A percentile compares a stretch with the other conserved stretches of the same genome.
Evolutionary conservation across 495 filamentous ascomycete genomes (phyloP).

Genomic region (Aspergillus asperescens): DNA sequence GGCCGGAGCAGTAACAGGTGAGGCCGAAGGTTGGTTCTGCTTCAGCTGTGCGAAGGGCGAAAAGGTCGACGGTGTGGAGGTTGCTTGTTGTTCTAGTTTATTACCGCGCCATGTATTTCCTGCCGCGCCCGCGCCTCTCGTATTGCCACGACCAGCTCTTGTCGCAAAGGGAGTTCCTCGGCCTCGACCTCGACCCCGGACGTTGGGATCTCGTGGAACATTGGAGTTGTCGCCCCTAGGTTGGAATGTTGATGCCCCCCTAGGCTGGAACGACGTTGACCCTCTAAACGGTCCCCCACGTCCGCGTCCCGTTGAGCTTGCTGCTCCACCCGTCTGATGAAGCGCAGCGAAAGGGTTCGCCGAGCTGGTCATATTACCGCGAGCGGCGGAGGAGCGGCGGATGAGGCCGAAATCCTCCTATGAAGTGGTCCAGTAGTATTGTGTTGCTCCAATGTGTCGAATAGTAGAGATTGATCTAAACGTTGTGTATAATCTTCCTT

Average conservation of each 20-base stretch:
- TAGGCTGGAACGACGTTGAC: conserved; percentile 20
- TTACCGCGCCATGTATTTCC: conserved; percentile 14
- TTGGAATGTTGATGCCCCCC: conserved; percentile 19
- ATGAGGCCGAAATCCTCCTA: conserved; percentile 10
- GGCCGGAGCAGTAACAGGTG: conserved; percentile 18
- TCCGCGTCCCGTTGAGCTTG: conserved; percentile 30
- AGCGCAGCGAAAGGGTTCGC: conserved; percentile 32
- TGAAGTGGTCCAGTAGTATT: background rate
- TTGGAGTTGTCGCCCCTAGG: conserved; percentile 17
- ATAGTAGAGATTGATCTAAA: background rate
- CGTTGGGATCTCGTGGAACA: conserved; percentile 16
- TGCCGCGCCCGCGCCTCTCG: conserved; percentile 20
- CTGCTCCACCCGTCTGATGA: conserved; percentile 27
- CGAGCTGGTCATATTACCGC: conserved; percentile 38
- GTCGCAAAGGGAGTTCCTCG: conserved; percentile 21
- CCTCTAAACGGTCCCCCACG: conserved; percentile 22
- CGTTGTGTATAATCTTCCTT: background rate
- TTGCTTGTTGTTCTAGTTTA: conserved; percentile 11
- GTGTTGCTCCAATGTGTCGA: background rate
- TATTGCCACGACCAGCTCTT: conserved; percentile 22
- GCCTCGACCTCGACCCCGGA: conserved; percentile 30
- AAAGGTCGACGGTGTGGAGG: background rate
- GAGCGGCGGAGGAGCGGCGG: conserved; percentile 23
- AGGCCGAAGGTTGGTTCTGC: conserved; percentile 17
- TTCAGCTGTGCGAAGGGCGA: conserved; percentile 35